Percentiles rank a stretch among this genome's conserved stretches.
These are phyloP conservation scores for Eutypa lata DNA, from an alignment of 2,329 filamentous ascomycete genomes.

Conservation along the genomic window DNA sequence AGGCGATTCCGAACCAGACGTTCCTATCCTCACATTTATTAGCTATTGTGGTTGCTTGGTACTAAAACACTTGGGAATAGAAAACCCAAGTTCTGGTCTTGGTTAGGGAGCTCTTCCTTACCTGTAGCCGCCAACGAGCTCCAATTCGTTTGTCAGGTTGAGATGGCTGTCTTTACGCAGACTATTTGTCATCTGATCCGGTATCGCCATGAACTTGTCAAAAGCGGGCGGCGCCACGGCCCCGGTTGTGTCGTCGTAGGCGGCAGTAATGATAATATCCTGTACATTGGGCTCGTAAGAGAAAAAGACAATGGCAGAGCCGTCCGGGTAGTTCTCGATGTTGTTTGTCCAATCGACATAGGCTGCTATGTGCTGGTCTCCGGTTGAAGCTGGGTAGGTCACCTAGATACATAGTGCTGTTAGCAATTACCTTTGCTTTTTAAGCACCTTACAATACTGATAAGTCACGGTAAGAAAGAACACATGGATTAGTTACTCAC, in stretches of 20 bases:
- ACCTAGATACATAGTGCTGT: too few relatives aligned
- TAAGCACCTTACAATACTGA: too few relatives aligned
- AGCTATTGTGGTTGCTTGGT: not conserved
- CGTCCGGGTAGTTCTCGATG: conserved; percentile 6
- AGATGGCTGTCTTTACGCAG: conserved; percentile 8
- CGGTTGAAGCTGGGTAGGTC: conserved; percentile 4
- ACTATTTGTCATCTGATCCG: conserved; percentile 1
- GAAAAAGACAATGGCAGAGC: conserved; percentile 14
- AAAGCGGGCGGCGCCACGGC: conserved; percentile 5
- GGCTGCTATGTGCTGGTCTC: conserved; percentile 8
- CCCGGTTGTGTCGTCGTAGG: conserved; percentile 10
- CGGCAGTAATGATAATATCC: conserved; percentile 8
- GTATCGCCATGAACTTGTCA: conserved; percentile 10
- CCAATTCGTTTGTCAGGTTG: conserved; percentile 9
- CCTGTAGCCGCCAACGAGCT: conserved; percentile 9
- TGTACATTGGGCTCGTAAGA: conserved; percentile 7
- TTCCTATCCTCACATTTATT: conserved; percentile 3
- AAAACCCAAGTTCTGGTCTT: too few relatives aligned
- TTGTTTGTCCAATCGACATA: conserved; percentile 11
- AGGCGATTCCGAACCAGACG: conserved; percentile 12
- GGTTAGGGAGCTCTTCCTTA: conserved; percentile 1
- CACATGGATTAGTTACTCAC: not conserved
- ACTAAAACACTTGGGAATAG: not conserved
- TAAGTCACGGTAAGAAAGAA: too few relatives aligned
- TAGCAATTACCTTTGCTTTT: too few relatives aligned